Evolutionary conservation across 768 basidiomycete genomes (phyloP).

Genomic region (Gloeopeniophorella convolvens): DNA sequence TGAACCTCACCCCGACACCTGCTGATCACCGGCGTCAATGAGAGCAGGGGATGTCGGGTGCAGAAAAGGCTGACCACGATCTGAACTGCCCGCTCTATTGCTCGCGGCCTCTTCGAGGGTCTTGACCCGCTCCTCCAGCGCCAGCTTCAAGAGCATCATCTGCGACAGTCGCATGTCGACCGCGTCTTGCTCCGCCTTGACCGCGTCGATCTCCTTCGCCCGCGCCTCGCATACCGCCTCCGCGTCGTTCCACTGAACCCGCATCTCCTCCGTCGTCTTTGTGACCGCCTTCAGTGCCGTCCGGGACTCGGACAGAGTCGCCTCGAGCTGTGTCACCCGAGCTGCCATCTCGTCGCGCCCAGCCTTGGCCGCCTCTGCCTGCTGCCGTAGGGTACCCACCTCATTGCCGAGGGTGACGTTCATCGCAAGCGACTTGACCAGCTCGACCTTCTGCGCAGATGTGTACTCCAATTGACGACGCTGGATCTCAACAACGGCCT

Average conservation of each 20-base stretch:
- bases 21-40: too few relatives aligned
- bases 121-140: not conserved
- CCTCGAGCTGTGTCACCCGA: not conserved
- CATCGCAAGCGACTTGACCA: not conserved
- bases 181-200: not conserved
- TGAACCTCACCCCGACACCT: too few relatives aligned
- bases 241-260: not conserved
- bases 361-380: too few relatives aligned
- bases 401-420: not conserved
- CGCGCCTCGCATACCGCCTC: too few relatives aligned
- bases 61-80: too few relatives aligned
- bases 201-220: not conserved
- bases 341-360: not conserved
- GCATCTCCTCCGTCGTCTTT: not conserved
- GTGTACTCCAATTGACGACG: constrained; percentile 3
- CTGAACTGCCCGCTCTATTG: not conserved
- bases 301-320: not conserved
- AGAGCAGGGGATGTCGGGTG: too few relatives aligned
- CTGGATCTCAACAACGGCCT: constrained; percentile 6
- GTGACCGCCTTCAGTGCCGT: not conserved
- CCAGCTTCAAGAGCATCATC: not conserved
- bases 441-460: not conserved
- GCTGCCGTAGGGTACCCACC: not conserved
- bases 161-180: not conserved
- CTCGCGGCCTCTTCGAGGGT: not conserved